Evolutionary conservation across 108 stramenopile genomes (phyloP).

Genomic region (Chaetoceros muelleri): DNA sequence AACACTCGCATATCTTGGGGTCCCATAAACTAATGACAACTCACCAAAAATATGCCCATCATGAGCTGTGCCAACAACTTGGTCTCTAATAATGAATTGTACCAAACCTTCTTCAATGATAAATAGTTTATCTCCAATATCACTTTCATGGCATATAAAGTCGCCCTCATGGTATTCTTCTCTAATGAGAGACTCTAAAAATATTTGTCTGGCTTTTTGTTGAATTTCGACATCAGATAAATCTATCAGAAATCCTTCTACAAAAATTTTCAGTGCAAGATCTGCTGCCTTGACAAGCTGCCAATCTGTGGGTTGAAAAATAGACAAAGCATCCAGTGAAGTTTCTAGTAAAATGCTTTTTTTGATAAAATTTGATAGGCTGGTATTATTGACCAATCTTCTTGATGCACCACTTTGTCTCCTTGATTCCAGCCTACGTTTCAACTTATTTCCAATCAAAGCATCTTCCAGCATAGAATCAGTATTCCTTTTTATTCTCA

Average conservation of each 20-base stretch:
- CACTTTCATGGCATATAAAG: conserved; percentile 25
- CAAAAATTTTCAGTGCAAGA: conserved; percentile 16
- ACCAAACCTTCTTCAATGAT: conserved; percentile 31
- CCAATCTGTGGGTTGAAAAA: conserved; percentile 19
- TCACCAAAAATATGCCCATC: conserved; percentile 31
- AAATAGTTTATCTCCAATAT: conserved; percentile 24
- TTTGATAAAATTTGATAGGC: conserved; percentile 25
- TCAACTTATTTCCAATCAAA: conserved; percentile 20
- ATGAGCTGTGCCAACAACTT: conserved; percentile 22
- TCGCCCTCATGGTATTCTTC: conserved; percentile 17
- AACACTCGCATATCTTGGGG: conserved; percentile 21
- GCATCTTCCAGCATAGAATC: conserved; percentile 38
- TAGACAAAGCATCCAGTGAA: conserved; percentile 26
- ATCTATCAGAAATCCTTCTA: conserved; percentile 28
- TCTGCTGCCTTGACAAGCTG: conserved; percentile 14
- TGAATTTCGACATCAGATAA: conserved; percentile 6
- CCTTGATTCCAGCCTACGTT: conserved; percentile 18
- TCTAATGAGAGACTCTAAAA: conserved; percentile 25
- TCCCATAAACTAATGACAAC: conserved; percentile 35
- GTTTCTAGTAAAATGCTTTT: conserved; percentile 16
- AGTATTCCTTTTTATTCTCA: conserved; percentile 26
- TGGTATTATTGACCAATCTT: conserved; percentile 13
- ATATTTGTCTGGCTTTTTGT: conserved; percentile 15
- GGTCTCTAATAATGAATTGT: conserved; percentile 17
- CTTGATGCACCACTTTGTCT: conserved; percentile 9